Evolutionary conservation across 257 asterid genomes (phyloP).

Genomic region (Solanum ossicruentum): DNA sequence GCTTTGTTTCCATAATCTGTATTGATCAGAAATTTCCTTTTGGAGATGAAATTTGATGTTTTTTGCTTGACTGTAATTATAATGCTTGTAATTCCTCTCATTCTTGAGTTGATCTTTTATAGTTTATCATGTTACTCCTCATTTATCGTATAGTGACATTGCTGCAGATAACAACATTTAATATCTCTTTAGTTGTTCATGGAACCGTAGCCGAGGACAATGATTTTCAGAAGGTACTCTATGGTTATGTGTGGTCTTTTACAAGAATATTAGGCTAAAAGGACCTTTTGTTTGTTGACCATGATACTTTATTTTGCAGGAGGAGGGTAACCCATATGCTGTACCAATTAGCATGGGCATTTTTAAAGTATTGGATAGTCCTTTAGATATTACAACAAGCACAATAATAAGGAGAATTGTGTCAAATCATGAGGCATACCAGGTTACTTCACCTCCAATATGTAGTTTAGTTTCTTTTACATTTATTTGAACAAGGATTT

Average conservation of each 20-base stretch:
- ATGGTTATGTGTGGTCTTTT: neutral
- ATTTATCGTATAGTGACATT: neutral
- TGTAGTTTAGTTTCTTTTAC: neutral
- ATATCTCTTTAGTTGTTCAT: slow-evolving; percentile 78
- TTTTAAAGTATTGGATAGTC: slow-evolving; percentile 63
- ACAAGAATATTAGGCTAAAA: neutral
- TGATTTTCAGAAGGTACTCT: slow-evolving; percentile 69
- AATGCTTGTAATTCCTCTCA: neutral
- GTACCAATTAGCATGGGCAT: slow-evolving; percentile 65
- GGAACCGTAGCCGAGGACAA: slow-evolving; percentile 78
- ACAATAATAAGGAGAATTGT: slow-evolving; percentile 88
- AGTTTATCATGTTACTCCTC: neutral
- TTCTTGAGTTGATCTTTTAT: neutral
- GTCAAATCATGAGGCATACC: slow-evolving; percentile 83
- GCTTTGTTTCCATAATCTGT: neutral
- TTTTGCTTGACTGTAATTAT: neutral
- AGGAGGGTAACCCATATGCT: slow-evolving; percentile 55
- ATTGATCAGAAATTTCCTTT: neutral
- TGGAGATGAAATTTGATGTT: neutral
- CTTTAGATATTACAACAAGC: slow-evolving; percentile 87
- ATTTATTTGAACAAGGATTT: neutral
- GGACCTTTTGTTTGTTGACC: neutral
- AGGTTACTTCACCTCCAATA: slow-evolving; percentile 32
- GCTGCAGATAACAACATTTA: slow-evolving; percentile 73
- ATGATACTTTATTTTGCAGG: slow-evolving; percentile 28